phyloP scores from a whole-genome alignment of 352 stramenopile genomes.

The Pythium periplocum region DNA sequence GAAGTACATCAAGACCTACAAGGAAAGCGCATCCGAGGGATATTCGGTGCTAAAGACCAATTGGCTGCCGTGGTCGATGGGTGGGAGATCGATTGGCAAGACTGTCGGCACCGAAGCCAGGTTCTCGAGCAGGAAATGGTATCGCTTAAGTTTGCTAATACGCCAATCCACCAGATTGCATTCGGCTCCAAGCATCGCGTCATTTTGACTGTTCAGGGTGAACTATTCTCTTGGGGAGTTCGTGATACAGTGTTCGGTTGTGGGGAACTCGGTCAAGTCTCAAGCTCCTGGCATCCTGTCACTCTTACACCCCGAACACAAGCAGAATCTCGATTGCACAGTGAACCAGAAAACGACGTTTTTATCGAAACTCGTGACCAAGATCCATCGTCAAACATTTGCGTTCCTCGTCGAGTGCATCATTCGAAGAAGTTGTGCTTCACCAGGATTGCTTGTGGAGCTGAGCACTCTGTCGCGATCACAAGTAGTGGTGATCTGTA shows the following conservation, averaged over 20 bases:
- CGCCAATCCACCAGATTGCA: constrained; percentile 47
- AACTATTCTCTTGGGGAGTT: constrained; percentile 62
- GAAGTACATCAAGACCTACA: constrained; percentile 23
- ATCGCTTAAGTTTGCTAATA: constrained; percentile 22
- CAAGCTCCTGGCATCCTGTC: constrained; percentile 4
- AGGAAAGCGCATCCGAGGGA: constrained; percentile 40
- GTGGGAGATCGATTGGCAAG: constrained; percentile 49
- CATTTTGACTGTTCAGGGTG: constrained; percentile 47
- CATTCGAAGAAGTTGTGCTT: constrained; percentile 45
- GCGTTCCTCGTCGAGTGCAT: constrained; percentile 27
- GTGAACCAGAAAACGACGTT: background rate
- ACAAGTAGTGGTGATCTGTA: constrained; percentile 82
- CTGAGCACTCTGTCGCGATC: constrained; percentile 62
- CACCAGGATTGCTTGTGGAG: constrained; percentile 60
- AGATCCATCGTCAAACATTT: background rate
- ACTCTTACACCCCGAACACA: constrained; percentile 6
- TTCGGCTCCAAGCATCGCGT: constrained; percentile 55
- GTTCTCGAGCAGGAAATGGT: constrained; percentile 32
- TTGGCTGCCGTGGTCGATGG: constrained; percentile 47
- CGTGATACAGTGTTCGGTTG: constrained; percentile 17
- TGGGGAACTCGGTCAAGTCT: constrained; percentile 42
- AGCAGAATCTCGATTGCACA: constrained; percentile 8
- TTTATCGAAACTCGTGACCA: no score
- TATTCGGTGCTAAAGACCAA: constrained; percentile 43
- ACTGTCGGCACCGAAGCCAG: constrained; percentile 4